Conservation (phyloP, 768 basidiomycete genomes). For the Rhodocollybia butyracea region DNA sequence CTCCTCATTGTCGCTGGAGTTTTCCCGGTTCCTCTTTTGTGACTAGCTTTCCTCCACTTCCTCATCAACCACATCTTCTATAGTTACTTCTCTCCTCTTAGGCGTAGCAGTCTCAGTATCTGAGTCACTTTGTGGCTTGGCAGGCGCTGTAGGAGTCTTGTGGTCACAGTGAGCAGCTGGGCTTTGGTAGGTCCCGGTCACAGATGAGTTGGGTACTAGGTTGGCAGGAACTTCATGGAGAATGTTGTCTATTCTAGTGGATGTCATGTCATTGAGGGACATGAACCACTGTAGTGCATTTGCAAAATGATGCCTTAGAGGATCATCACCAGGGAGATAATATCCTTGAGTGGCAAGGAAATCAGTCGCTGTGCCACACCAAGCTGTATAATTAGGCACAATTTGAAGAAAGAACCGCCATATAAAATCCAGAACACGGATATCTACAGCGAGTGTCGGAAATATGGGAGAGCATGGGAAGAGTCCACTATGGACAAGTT, state of each 20-base stretch:
- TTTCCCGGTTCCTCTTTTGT: neutral
- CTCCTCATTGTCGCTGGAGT: neutral
- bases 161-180: too few species aligned
- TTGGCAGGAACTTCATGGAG: too few species aligned
- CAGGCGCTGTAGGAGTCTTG: too few species aligned
- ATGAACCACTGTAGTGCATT: constrained; percentile 7
- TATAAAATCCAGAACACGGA: constrained; percentile 11
- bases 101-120: too few species aligned
- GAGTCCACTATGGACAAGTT: constrained; percentile 10
- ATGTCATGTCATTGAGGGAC: constrained; percentile 20
- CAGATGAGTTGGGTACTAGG: too few species aligned
- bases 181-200: too few species aligned
- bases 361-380: constrained; percentile 9
- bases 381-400: constrained; percentile 14
- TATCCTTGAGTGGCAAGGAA: constrained; percentile 12
- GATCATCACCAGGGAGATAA: constrained; percentile 11
- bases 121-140: too few species aligned
- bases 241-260: too few species aligned
- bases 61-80: too few species aligned
- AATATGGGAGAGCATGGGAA: constrained; percentile 14
- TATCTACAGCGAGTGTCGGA: constrained; percentile 13
- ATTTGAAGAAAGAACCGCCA: constrained; percentile 10
- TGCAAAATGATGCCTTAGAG: neutral
- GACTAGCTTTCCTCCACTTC: too few species aligned
- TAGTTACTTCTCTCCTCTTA: too few species aligned